Conservation (phyloP, 805 yeast genomes). For the Candida silvatica region DNA sequence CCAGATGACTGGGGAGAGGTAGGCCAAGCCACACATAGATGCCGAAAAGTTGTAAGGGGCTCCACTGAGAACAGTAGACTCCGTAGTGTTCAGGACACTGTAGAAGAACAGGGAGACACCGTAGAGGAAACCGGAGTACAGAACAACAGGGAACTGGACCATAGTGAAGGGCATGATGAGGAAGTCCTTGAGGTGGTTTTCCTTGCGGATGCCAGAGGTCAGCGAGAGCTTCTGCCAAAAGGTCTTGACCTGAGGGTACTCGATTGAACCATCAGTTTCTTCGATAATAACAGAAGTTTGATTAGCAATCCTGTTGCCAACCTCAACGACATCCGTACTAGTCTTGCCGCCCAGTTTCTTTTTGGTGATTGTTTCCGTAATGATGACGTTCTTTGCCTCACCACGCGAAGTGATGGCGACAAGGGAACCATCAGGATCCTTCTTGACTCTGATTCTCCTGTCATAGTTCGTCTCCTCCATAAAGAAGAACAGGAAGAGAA, state of each 20-base stretch:
- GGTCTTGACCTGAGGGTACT: constrained; percentile 26
- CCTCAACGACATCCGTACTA: constrained; percentile 10
- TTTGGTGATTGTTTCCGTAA: constrained; percentile 6
- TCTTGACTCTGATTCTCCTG: constrained; percentile 18
- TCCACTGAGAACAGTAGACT: constrained; percentile 31
- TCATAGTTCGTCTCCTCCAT: constrained; percentile 51
- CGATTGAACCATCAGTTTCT: constrained; percentile 13
- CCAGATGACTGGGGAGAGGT: constrained; percentile 44
- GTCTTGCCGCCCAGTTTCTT: constrained; percentile 5
- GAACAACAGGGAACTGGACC: constrained; percentile 41
- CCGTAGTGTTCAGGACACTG: constrained; percentile 40
- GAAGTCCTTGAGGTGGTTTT: constrained; percentile 18
- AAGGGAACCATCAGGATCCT: constrained; percentile 15
- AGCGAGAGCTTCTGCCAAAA: constrained; percentile 35
- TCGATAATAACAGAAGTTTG: constrained; percentile 16
- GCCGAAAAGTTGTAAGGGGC: constrained; percentile 44
- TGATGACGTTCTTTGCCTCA: background rate
- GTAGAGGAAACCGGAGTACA: constrained; percentile 51
- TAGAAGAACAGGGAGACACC: constrained; percentile 43
- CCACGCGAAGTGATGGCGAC: constrained; percentile 15
- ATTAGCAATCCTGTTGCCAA: constrained; percentile 21
- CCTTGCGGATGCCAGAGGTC: constrained; percentile 28
- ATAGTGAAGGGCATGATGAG: constrained; percentile 31
- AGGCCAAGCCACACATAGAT: constrained; percentile 40
- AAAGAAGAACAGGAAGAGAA: constrained; percentile 30